Conservation (phyloP, 176 grass and related monocot genomes). For the Oryza meridionalis region DNA sequence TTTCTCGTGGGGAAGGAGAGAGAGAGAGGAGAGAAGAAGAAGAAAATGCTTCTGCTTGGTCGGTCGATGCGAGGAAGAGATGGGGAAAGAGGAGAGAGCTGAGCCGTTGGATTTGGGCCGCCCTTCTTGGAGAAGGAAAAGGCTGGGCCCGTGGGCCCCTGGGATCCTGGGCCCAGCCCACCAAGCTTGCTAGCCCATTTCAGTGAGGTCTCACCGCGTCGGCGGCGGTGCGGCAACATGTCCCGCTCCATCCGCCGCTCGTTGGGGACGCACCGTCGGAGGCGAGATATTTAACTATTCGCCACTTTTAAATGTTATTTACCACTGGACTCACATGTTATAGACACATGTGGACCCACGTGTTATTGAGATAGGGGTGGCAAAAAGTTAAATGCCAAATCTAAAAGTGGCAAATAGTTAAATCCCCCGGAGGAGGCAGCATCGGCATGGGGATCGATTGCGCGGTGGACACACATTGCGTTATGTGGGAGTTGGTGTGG, state of each 20-base stretch:
- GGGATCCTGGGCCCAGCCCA: too few species aligned
- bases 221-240: too few species aligned
- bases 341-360: too few species aligned
- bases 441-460: neutral
- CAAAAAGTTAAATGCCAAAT: too few species aligned
- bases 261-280: neutral
- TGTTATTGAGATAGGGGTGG: too few species aligned
- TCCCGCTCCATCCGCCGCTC: neutral
- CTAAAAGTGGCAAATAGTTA: too few species aligned
- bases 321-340: too few species aligned
- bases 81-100: neutral
- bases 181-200: neutral
- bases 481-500: conserved; percentile 14
- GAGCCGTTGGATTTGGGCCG: neutral
- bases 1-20: neutral
- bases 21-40: neutral
- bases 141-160: neutral
- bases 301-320: too few species aligned
- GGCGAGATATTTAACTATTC: too few species aligned
- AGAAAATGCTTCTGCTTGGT: neutral
- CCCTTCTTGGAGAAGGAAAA: neutral
- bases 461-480: neutral
- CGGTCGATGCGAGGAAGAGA: neutral
- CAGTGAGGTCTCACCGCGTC: neutral
- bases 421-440: neutral